Evolutionary conservation across 257 asterid genomes (phyloP), one percentile per base, ranked within the genome.

Genomic region (Cruciata laevipes): DNA sequence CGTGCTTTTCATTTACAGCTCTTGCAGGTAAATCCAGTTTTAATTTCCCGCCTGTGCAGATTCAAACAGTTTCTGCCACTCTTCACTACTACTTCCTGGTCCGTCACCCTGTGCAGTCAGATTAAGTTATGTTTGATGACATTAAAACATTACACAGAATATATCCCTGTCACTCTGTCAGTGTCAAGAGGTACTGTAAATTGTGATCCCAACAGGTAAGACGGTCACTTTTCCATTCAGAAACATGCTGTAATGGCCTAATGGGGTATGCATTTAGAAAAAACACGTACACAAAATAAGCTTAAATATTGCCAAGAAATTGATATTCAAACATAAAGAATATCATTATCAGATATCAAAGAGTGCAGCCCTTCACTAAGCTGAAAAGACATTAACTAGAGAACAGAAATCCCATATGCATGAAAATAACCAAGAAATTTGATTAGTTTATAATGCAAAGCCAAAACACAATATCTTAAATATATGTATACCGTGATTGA

Each of bases 31-130:
- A 42, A 11, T 42, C 5, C 51, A 42, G 14, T 47, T 16, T 16
- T 47, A 38, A 24, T n/a, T 60, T 24, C 64, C 60, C 21, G 73
- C 73, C 11, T 74, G 69, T 17, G 96, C 89, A 64, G 85, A 77
- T 80, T 70, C 83, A 74, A 89, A 92, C 75, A 92, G 75, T 61
- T 84, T 84, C 67, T 73, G 61, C 98, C 97, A 92, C 81, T 86
- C 83, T 56, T 74, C 66, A 38, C 75, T 76, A 78, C 87, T 96
- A 52, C 72, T 87, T 82, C 96, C 95, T 0, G 98, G 98, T 67
- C 98, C 98, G 57, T 92, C 97, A n/a, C 96, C 98, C 97, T 89
- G 85, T 87, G 76, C 62, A 51, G 21, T 49, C 21, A 21, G 35
- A 38, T 21, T 3, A 12, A 0, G 31, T 23, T 21, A 23, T 25